Evolutionary conservation across 441 rosid genomes (phyloP), one percentile per base, ranked within the genome.

Genomic region (Erodium trifolium): DNA sequence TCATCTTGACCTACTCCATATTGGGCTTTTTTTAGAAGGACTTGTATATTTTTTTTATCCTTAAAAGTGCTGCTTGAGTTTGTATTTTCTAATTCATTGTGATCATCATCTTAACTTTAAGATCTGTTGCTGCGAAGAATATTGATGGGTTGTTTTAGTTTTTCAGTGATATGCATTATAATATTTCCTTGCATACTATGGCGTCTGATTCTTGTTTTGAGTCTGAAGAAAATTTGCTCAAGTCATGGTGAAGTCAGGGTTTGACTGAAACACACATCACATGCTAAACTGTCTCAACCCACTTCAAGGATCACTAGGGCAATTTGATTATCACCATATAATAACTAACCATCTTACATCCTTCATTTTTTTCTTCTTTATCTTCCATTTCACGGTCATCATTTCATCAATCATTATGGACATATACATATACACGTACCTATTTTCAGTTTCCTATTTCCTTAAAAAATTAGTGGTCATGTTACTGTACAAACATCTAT

Each of bases 91-190:
- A 9, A 23, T 60, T 60, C 5, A 10, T 57, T 57, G 63, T 19
- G 31, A 60, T 60, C 23, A 19, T 60, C 47, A 19, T 60, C 35
- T 19, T 19, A 41, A 8, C 47, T 41, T 41, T 41, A 41, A 7
- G 47, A 41, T 41, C 11, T 60, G 64, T 23, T 7, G 34, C 23
- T 60, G 2, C 13, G 35, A 59, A 10, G 31, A 60, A 60, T n/a
- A 17, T 60, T 60, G 34, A 19, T 23, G 35, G n/a, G 64, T 60
- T 60, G 64, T 31, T 60, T 60, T 60, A 60, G 64, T 11, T 19
- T 9, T 60, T 23, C 64, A 60, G 64, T 60, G 64, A 19, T 23
- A 19, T 60, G 3, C 64, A 60, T 19, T 17, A 60, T 23, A 10
- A 60, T 19, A 23, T 23, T 23, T 53, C 14, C 19, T 2, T n/a